A percentile compares a stretch with the other conserved stretches of the same genome.
phyloP scores from a whole-genome alignment of 2,329 filamentous ascomycete genomes.

The Arthrobotrys megalospora region DNA sequence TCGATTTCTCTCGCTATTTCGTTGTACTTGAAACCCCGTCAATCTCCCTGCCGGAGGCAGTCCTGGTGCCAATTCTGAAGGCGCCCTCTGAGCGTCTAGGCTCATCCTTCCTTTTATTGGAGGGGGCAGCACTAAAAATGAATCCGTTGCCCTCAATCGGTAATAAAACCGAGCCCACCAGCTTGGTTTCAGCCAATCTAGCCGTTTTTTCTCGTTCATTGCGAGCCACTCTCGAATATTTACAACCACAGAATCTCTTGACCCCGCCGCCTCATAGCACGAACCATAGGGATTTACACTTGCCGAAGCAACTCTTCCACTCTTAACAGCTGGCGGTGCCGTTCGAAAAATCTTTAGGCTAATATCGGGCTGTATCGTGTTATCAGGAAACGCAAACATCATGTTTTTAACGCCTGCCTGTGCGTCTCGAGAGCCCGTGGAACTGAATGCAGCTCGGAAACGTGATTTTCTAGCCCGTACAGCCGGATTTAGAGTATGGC shows the following conservation, averaged over 20 bases:
- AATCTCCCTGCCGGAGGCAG: background rate
- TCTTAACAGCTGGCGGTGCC: slow-evolving; percentile 3
- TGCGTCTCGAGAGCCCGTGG: slow-evolving; percentile 32
- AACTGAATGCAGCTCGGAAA: slow-evolving; percentile 13
- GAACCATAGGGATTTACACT: slow-evolving; percentile 10
- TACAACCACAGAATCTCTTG: slow-evolving; percentile 16
- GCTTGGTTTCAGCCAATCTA: slow-evolving; percentile 46
- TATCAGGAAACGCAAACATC: slow-evolving; percentile 26
- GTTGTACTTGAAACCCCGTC: background rate
- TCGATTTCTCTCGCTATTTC: background rate
- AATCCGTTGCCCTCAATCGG: slow-evolving; percentile 39
- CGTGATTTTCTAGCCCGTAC: slow-evolving; percentile 22
- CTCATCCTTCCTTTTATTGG: background rate
- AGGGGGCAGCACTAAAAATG: slow-evolving; percentile 39
- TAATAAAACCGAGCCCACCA: slow-evolving; percentile 47
- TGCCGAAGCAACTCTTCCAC: background rate
- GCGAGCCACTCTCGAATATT: slow-evolving; percentile 29
- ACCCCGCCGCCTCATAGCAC: slow-evolving; percentile 16
- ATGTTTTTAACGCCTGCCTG: slow-evolving; percentile 39
- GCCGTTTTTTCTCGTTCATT: slow-evolving; percentile 15
- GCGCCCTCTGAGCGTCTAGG: background rate
- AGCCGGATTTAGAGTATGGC: slow-evolving; percentile 33
- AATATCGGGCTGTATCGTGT: slow-evolving; percentile 44
- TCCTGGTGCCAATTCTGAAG: too few species aligned
- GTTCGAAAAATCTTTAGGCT: slow-evolving; percentile 49